Conservation (phyloP, 345 rosid genomes). For the Psidium friedrichsthalianum region DNA sequence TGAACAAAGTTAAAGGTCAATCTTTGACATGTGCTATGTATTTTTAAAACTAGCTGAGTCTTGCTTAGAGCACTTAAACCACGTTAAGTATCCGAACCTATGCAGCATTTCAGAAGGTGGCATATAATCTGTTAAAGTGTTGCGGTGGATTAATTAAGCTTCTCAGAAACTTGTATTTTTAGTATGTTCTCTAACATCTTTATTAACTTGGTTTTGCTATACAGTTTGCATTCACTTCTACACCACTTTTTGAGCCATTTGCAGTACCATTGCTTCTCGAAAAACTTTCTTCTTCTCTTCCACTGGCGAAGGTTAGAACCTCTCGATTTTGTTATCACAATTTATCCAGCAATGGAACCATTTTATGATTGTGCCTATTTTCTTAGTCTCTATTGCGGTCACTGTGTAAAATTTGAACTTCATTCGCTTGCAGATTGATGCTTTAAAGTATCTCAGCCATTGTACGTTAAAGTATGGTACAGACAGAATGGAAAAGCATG, state of each 20-base stretch:
- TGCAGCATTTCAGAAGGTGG: background rate
- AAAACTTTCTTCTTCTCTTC: constrained; percentile 83
- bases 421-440: constrained; percentile 51
- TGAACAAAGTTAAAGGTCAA: background rate
- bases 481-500: constrained; percentile 52
- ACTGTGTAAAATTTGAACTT: background rate
- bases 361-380: background rate
- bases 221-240: constrained; percentile 74
- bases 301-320: constrained; percentile 65
- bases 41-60: background rate
- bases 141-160: background rate
- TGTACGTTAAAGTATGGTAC: constrained; percentile 60
- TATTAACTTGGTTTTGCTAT: background rate
- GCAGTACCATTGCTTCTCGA: constrained; percentile 79
- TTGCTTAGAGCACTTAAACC: background rate
- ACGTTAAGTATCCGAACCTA: background rate
- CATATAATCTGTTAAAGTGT: background rate
- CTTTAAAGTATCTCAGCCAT: constrained; percentile 60
- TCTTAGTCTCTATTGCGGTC: background rate
- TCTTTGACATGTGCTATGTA: background rate
- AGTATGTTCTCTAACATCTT: background rate
- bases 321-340: background rate
- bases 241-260: constrained; percentile 84
- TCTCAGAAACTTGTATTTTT: background rate
- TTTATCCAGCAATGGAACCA: background rate